phyloP scores from a whole-genome alignment of 306 rosid genomes.

The Vicia sativa region DNA sequence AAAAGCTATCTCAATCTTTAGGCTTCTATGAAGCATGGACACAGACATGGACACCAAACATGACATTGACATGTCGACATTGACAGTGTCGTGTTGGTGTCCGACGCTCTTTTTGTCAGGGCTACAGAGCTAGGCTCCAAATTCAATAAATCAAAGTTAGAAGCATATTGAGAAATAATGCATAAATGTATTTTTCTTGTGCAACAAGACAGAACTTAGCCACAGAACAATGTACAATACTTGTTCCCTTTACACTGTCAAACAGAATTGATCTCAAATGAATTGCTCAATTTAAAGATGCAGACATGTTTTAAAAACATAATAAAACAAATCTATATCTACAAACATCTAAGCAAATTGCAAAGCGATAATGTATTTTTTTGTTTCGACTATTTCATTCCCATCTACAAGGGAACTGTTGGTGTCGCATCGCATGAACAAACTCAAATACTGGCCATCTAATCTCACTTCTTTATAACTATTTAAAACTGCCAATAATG shows the following conservation, averaged over 20 bases:
- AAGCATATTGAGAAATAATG: slow-evolving; percentile 28
- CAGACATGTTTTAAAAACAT: background rate
- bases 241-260: slow-evolving; percentile 10
- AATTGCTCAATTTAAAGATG: background rate
- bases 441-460: background rate
- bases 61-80: too few species aligned
- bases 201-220: slow-evolving; percentile 22
- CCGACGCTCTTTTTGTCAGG: too few species aligned
- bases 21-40: too few species aligned
- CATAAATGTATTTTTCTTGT: slow-evolving; percentile 14
- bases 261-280: background rate
- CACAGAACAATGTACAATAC: slow-evolving; percentile 28
- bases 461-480: background rate
- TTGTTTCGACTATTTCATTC: background rate
- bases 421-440: background rate
- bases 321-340: background rate
- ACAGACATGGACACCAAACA: too few species aligned
- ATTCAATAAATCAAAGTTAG: slow-evolving; percentile 24
- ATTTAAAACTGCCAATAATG: slow-evolving; percentile 15
- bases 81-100: too few species aligned
- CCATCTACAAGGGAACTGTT: slow-evolving; percentile 9
- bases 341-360: background rate
- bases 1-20: background rate
- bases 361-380: background rate
- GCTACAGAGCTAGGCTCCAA: slow-evolving; percentile 13